Conservation (phyloP, 306 rosid genomes). For the Pueraria montana region DNA sequence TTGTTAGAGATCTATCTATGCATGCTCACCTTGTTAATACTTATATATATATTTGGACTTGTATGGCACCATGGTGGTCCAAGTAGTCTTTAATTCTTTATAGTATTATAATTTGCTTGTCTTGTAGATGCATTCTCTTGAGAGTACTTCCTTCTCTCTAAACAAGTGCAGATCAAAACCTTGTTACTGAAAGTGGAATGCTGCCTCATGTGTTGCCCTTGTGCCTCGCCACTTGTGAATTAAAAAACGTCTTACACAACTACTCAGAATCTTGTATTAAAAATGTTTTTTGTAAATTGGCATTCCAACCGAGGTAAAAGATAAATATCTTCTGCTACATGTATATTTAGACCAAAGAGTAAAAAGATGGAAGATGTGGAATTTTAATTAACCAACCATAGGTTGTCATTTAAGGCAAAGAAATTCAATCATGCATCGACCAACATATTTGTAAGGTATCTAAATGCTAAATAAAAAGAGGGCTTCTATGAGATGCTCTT, state of each 20-base stretch:
- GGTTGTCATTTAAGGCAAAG: slow-evolving; percentile 1
- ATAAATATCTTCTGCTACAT: slow-evolving; percentile 11
- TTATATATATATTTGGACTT: slow-evolving; percentile 39
- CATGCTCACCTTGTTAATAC: slow-evolving; percentile 24
- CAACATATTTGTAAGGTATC: neutral
- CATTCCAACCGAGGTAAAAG: slow-evolving; percentile 33
- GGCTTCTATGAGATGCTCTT: slow-evolving; percentile 14
- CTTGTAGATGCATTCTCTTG: slow-evolving; percentile 35
- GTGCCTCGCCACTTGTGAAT: slow-evolving; percentile 44
- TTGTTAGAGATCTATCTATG: slow-evolving; percentile 35
- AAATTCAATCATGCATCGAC: neutral
- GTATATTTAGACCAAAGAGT: too few species aligned
- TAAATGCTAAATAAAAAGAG: neutral
- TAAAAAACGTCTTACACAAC: slow-evolving; percentile 5
- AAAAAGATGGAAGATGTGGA: slow-evolving; percentile 5
- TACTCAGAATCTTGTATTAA: slow-evolving; percentile 33
- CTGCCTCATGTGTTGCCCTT: slow-evolving; percentile 47
- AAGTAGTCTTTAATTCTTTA: slow-evolving; percentile 38
- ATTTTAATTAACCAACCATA: slow-evolving; percentile 26
- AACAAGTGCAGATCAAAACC: slow-evolving; percentile 18
- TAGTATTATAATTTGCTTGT: slow-evolving; percentile 48
- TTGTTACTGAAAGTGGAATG: slow-evolving; percentile 40
- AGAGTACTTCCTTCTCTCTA: slow-evolving; percentile 36
- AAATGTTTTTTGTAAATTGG: slow-evolving; percentile 17
- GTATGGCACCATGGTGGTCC: slow-evolving; percentile 51